Conservation (phyloP, 768 basidiomycete genomes). For the Hygrophoropsis aurantiaca region DNA sequence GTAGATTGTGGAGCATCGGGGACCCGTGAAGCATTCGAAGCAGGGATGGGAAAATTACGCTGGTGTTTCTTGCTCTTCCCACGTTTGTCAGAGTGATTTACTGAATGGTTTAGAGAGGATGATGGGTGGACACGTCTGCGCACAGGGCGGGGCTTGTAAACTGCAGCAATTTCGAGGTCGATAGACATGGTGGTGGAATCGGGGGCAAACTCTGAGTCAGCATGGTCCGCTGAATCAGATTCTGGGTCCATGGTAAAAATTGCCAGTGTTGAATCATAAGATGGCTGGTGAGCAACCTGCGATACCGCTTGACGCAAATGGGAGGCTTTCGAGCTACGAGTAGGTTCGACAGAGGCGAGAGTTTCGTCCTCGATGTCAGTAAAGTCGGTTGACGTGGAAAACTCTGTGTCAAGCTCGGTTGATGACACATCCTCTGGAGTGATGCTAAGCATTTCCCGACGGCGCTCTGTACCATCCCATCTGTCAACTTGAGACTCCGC, state of each 20-base stretch:
- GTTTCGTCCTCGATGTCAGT: slow-evolving; percentile 37
- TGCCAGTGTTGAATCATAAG: slow-evolving; percentile 26
- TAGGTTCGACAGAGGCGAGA: slow-evolving; percentile 9
- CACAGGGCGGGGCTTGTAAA: slow-evolving; percentile 72
- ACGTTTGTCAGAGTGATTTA: slow-evolving; percentile 9
- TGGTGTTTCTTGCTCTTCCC: slow-evolving; percentile 23
- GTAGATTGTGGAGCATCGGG: slow-evolving; percentile 2
- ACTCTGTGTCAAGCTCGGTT: slow-evolving; percentile 38
- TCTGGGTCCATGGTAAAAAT: slow-evolving; percentile 52
- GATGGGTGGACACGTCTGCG: slow-evolving; percentile 43
- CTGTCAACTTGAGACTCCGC: slow-evolving; percentile 29
- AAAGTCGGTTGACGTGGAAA: slow-evolving; percentile 34
- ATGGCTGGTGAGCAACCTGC: slow-evolving; percentile 21
- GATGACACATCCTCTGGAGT: slow-evolving; percentile 23
- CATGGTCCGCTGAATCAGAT: slow-evolving; percentile 35
- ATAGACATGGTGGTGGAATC: slow-evolving; percentile 33
- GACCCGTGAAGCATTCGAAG: slow-evolving; percentile 4
- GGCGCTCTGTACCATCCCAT: slow-evolving; percentile 39
- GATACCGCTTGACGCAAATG: neutral
- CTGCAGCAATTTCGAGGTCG: slow-evolving; percentile 67
- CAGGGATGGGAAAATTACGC: slow-evolving; percentile 27
- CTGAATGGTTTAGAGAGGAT: slow-evolving; percentile 11
- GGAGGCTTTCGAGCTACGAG: slow-evolving; percentile 1
- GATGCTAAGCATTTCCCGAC: slow-evolving; percentile 26
- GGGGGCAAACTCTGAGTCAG: slow-evolving; percentile 21